phyloP scores from a whole-genome alignment of 352 stramenopile species.

The Globisporangium alternatum region DNA sequence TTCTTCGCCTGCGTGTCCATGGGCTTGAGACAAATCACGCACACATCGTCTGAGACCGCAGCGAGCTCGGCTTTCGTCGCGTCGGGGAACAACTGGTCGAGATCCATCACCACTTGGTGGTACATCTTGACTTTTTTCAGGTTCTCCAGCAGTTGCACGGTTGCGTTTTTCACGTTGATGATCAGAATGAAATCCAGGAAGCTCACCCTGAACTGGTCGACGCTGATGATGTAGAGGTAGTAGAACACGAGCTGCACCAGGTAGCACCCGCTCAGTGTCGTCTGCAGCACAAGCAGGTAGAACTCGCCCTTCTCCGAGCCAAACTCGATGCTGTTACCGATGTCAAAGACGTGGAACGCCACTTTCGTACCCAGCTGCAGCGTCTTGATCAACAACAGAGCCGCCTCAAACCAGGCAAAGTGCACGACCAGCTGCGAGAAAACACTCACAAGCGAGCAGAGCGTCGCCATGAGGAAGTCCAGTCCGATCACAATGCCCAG shows the following conservation, averaged over 20 bases:
- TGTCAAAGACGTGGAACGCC: slow-evolving; percentile 58
- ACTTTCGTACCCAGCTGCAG: slow-evolving; percentile 69
- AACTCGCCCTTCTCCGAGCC: slow-evolving; percentile 62
- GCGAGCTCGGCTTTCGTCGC: slow-evolving; percentile 52
- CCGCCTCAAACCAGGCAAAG: slow-evolving; percentile 75
- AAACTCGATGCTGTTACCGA: slow-evolving; percentile 28
- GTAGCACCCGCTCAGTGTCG: slow-evolving; percentile 53
- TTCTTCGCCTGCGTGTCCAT: slow-evolving; percentile 75
- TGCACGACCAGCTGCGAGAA: slow-evolving; percentile 58
- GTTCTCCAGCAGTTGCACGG: slow-evolving; percentile 61
- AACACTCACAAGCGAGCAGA: slow-evolving; percentile 34
- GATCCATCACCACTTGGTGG: slow-evolving; percentile 65
- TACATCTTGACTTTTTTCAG: slow-evolving; percentile 65
- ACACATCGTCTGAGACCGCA: slow-evolving; percentile 68
- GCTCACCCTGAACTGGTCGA: slow-evolving; percentile 76
- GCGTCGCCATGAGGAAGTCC: slow-evolving; percentile 38
- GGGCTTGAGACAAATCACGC: slow-evolving; percentile 72
- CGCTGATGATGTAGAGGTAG: slow-evolving; percentile 80
- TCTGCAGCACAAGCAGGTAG: slow-evolving; percentile 64
- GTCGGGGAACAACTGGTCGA: slow-evolving; percentile 63
- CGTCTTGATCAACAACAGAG: slow-evolving; percentile 61
- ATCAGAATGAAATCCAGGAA: slow-evolving; percentile 80
- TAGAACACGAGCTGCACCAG: slow-evolving; percentile 70
- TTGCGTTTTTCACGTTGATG: slow-evolving; percentile 81
- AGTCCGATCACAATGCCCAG: slow-evolving; percentile 35